Evolutionary conservation across 805 yeast species (phyloP), one percentile per base, ranked within the genome.

Genomic region (Candida ficus): DNA sequence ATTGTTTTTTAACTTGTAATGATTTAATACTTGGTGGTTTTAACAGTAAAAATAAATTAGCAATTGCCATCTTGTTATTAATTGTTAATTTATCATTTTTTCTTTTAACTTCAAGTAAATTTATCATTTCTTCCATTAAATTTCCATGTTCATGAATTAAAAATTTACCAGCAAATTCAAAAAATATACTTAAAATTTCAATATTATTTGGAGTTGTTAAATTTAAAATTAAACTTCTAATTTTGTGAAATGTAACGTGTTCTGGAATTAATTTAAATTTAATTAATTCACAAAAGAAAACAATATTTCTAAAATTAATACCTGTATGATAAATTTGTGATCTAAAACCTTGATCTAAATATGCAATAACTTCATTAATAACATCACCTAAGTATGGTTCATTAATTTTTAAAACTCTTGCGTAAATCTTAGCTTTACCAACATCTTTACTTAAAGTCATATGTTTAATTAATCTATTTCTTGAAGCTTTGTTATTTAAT

Each of bases 241-340:
- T 70, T 54, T 82, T 83, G 58, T 88, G 90, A 56, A 87, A 83
- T 11, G 81, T 67, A 43, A 81, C 69, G 58, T 78, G 80, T n/a
- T 70, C 64, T 0, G 95, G 91, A 13, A 88, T 67, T 45, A 88
- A 59, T 49, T 74, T 77, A 57, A 89, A 89, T 55, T 85, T 87
- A 25, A 83, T 75, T 63, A 89, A 65, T 53, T 90, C 96, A 36
- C 78, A 66, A 48, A 85, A 79, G 49, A 84, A 82, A 18, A 71
- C 67, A 28, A 85, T 71, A 48, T 72, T 76, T 48, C 68, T 72
- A 48, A 78, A 75, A 46, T 76, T 76, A 37, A 81, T 59, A 16
- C 62, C 63, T 39, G 65, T 70, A 26, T 76, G 71, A 44, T 72
- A 73, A 30, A 83, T 67, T 54, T 79, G 86, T 16, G 73, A 70